These are phyloP conservation scores for Aspergillus ellipticus DNA, from an alignment of 495 filamentous ascomycete genomes.

Conservation along the genomic window DNA sequence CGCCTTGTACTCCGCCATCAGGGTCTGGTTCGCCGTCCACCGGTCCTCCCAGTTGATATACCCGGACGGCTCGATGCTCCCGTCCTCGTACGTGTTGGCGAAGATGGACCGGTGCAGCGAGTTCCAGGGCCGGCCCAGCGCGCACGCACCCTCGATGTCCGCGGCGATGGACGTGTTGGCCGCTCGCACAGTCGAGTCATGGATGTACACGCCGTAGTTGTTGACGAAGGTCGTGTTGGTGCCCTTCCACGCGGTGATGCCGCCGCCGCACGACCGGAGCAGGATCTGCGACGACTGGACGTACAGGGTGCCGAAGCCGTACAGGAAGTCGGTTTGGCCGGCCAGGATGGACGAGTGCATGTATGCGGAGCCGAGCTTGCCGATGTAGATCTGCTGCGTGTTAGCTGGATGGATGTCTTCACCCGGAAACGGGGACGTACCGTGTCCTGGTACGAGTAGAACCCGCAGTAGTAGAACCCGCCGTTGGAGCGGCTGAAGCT, in stretches of 20 bases:
- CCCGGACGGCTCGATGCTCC: conserved; percentile 45
- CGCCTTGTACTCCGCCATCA: conserved; percentile 53
- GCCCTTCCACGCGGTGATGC: conserved; percentile 64
- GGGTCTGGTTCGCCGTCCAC: conserved; percentile 37
- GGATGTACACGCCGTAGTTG: conserved; percentile 61
- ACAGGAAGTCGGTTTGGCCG: conserved; percentile 60
- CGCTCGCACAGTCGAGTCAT: conserved; percentile 43
- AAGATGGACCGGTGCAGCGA: conserved; percentile 51
- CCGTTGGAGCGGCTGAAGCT: conserved; percentile 55
- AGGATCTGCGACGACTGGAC: conserved; percentile 39
- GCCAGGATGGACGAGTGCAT: conserved; percentile 51
- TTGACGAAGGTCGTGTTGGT: conserved; percentile 60
- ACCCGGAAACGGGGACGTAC: conserved; percentile 22
- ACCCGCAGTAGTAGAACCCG: conserved; percentile 55
- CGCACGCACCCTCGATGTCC: conserved; percentile 46
- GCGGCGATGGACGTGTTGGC: conserved; percentile 49
- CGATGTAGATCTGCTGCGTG: conserved; percentile 49
- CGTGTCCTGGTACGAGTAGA: conserved; percentile 59
- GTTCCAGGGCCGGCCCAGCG: conserved; percentile 60
- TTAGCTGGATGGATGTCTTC: background rate
- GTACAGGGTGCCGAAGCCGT: conserved; percentile 53
- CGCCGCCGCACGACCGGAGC: conserved; percentile 56
- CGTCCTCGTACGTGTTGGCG: conserved; percentile 49
- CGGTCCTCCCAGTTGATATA: conserved; percentile 51
- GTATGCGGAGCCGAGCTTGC: conserved; percentile 59